Evolutionary conservation across 257 asterid species (phyloP).

Genomic region (Forsythia viridissima): DNA sequence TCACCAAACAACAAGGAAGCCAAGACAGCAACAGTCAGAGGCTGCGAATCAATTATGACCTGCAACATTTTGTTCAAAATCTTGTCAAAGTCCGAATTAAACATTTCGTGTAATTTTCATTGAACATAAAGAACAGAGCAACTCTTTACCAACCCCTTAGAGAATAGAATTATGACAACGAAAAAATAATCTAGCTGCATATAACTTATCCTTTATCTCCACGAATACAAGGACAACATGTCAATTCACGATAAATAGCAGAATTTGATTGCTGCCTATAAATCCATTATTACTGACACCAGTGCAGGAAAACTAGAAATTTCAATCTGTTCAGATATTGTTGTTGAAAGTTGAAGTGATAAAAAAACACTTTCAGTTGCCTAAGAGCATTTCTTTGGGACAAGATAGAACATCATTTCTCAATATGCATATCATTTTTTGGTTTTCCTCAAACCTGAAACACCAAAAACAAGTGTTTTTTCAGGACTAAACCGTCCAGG

Average conservation of each 20-base stretch:
- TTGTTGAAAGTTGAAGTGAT: neutral
- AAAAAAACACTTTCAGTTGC: neutral
- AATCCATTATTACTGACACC: neutral
- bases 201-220: conserved; percentile 4
- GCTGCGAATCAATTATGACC: conserved; percentile 98
- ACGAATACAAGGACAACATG: conserved; percentile 9
- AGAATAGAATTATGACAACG: neutral
- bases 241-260: neutral
- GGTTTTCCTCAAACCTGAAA: neutral
- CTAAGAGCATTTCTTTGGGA: neutral
- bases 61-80: conserved; percentile 39
- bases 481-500: neutral
- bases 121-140: conserved; percentile 4
- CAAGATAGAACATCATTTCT: neutral
- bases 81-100: conserved; percentile 15
- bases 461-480: neutral
- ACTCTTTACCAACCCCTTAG: neutral
- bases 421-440: neutral
- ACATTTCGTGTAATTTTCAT: neutral
- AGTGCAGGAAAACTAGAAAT: neutral
- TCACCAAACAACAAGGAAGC: conserved; percentile 91
- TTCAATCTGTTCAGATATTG: neutral
- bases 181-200: neutral
- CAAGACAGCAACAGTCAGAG: conserved; percentile 88
- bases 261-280: neutral